phyloP scores from a whole-genome alignment of 1,284 basidiomycete species.

The Singerocomus rubriflavus region DNA sequence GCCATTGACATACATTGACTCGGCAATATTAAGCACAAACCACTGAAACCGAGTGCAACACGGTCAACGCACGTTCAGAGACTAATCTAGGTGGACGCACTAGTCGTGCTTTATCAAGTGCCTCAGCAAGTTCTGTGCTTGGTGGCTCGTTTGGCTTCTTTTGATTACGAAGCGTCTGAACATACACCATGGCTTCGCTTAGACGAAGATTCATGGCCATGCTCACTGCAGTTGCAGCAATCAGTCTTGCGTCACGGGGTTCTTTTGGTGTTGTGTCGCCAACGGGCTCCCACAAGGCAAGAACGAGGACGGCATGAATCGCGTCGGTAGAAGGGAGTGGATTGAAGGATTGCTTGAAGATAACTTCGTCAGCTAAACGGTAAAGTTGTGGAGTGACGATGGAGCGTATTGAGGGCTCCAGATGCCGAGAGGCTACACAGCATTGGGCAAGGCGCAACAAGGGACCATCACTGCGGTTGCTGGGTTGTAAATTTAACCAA shows the following conservation, averaged over 20 bases:
- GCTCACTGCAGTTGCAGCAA: constrained; percentile 42
- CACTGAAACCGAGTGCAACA: constrained; percentile 31
- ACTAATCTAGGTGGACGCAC: constrained; percentile 26
- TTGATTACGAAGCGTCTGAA: constrained; percentile 26
- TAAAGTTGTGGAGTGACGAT: constrained; percentile 41
- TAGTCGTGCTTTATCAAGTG: constrained; percentile 38
- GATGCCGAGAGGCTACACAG: constrained; percentile 40
- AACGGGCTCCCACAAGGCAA: constrained; percentile 44
- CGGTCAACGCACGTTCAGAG: constrained; percentile 11
- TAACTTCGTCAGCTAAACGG: constrained; percentile 38
- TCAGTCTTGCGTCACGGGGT: constrained; percentile 39
- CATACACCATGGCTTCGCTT: constrained; percentile 35
- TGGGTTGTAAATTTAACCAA: constrained; percentile 40
- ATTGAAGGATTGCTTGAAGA: constrained; percentile 41
- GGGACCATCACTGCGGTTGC: constrained; percentile 26
- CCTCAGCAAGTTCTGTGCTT: constrained; percentile 27
- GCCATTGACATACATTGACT: constrained; percentile 37
- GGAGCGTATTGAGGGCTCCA: constrained; percentile 35
- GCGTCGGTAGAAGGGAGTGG: constrained; percentile 39
- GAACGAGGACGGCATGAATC: constrained; percentile 42
- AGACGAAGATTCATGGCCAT: constrained; percentile 46
- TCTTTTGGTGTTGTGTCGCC: constrained; percentile 29
- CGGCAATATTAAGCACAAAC: constrained; percentile 37
- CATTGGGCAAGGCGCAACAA: constrained; percentile 40
- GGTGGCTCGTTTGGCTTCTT: constrained; percentile 28